Evolutionary conservation across 495 filamentous ascomycete genomes (phyloP).

Genomic region (Daldinia childiae): DNA sequence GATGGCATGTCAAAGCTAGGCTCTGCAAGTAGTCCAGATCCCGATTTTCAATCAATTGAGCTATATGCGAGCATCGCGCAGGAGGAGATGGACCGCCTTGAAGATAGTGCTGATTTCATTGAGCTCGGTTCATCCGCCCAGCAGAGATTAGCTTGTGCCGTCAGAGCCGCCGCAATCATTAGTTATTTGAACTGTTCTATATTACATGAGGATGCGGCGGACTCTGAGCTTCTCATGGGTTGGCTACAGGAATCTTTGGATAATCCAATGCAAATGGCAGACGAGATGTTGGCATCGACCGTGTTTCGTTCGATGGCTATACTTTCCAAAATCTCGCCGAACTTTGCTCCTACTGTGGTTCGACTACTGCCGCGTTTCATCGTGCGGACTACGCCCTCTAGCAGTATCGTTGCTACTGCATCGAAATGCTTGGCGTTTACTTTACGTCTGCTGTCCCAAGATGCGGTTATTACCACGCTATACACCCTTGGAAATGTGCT

Average conservation of each 20-base stretch:
- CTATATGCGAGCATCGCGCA: slow-evolving; percentile 76
- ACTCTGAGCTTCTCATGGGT: slow-evolving; percentile 78
- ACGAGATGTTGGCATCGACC: slow-evolving; percentile 74
- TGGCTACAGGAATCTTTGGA: slow-evolving; percentile 85
- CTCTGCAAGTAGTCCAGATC: slow-evolving; percentile 54
- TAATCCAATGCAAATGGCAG: slow-evolving; percentile 82
- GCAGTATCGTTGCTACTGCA: slow-evolving; percentile 73
- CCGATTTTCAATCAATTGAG: slow-evolving; percentile 68
- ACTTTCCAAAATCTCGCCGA: slow-evolving; percentile 75
- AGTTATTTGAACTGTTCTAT: slow-evolving; percentile 86
- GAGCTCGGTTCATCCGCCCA: slow-evolving; percentile 86
- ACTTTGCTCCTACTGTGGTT: slow-evolving; percentile 77
- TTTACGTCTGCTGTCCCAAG: slow-evolving; percentile 82
- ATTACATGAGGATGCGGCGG: slow-evolving; percentile 79
- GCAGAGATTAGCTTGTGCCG: slow-evolving; percentile 83
- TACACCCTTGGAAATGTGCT: slow-evolving; percentile 94
- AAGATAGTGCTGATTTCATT: slow-evolving; percentile 88
- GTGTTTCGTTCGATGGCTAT: slow-evolving; percentile 85
- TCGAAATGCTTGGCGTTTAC: slow-evolving; percentile 83
- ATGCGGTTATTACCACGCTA: slow-evolving; percentile 91
- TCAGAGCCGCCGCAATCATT: slow-evolving; percentile 82
- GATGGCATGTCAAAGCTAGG: slow-evolving; percentile 49
- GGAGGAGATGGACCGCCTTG: slow-evolving; percentile 85
- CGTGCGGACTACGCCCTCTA: slow-evolving; percentile 76
- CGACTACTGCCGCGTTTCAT: slow-evolving; percentile 86